Conservation (phyloP, 345 rosid species). For the Salix caprea region DNA sequence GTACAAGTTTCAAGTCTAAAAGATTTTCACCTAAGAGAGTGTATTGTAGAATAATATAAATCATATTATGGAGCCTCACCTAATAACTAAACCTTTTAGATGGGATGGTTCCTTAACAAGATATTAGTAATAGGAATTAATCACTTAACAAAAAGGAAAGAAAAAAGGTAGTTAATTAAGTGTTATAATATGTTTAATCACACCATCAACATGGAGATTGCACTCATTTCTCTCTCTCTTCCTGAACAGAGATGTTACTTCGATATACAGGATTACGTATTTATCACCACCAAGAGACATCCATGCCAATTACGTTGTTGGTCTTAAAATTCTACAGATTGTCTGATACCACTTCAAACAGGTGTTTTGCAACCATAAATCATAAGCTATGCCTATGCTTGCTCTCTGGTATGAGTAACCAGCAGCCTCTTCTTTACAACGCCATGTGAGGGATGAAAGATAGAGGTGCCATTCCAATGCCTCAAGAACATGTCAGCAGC, state of each 20-base stretch:
- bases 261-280: neutral
- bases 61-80: too few relatives aligned
- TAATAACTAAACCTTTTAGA: too few relatives aligned
- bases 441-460: too few relatives aligned
- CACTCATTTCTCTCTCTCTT: neutral
- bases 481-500: too few relatives aligned
- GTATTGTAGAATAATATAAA: too few relatives aligned
- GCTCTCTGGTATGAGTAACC: neutral
- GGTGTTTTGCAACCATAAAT: neutral
- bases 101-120: too few relatives aligned
- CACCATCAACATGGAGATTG: neutral
- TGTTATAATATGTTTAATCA: neutral
- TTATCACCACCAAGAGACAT: neutral
- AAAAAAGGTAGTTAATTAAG: neutral
- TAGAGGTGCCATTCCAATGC: too few relatives aligned
- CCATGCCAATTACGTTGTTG: neutral
- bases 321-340: neutral
- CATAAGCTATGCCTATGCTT: neutral
- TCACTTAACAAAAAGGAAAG: neutral
- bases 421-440: neutral
- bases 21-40: too few relatives aligned
- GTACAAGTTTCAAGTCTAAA: too few relatives aligned
- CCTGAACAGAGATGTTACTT: too few relatives aligned
- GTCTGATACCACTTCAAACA: neutral
- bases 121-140: neutral